Conservation (phyloP, 2,329 filamentous ascomycete genomes). For the Clonostachys sp. region DNA sequence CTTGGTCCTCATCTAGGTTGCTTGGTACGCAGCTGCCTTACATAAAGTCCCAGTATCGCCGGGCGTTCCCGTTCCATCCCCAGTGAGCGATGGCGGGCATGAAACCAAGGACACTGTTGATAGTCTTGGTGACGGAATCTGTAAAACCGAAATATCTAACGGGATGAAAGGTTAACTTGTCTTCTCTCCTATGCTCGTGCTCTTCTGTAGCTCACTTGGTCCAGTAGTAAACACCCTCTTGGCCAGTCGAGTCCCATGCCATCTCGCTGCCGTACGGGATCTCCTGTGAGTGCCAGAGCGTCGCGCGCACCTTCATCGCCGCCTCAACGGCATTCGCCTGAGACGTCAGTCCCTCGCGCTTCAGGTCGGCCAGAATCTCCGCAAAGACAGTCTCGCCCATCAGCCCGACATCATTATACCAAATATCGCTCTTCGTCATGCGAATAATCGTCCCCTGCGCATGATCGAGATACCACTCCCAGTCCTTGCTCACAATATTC, state of each 20-base stretch:
- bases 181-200: background rate
- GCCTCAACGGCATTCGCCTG: conserved; percentile 33
- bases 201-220: conserved; percentile 26
- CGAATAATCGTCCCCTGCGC: conserved; percentile 45
- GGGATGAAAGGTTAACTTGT: background rate
- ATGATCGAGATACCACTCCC: conserved; percentile 51
- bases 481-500: conserved; percentile 30
- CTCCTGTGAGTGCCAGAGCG: conserved; percentile 41
- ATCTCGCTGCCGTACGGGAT: conserved; percentile 57
- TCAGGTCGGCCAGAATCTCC: conserved; percentile 44
- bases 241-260: conserved; percentile 59
- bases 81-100: conserved; percentile 55
- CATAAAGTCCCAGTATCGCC: conserved; percentile 56
- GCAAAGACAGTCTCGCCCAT: conserved; percentile 59
- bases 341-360: conserved; percentile 34
- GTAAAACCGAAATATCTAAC: conserved; percentile 42
- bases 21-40: conserved; percentile 16
- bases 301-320: conserved; percentile 42
- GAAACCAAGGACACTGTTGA: conserved; percentile 50
- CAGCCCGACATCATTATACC: conserved; percentile 41
- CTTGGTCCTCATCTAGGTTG: background rate
- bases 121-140: conserved; percentile 38
- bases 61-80: conserved; percentile 59
- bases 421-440: conserved; percentile 27
- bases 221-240: conserved; percentile 60